Base-by-base conservation (phyloP, 176 grass and related monocot species). In the Tillandsia fasciculata region DNA sequence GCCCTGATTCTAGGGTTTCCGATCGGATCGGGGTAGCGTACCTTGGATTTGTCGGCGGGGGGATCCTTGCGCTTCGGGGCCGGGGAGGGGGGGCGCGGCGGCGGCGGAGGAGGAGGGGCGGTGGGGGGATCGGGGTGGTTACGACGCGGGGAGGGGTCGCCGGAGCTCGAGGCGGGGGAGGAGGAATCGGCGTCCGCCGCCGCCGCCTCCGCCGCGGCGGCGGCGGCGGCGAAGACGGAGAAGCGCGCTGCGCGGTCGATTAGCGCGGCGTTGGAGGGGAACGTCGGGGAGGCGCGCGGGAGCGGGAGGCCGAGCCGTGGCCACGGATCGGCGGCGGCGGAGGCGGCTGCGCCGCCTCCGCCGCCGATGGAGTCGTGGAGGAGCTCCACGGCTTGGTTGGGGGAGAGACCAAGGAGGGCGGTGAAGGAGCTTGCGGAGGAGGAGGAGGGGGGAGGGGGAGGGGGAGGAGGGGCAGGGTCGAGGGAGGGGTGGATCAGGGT, bases 351-450 rank as follows among this genome's bases (percentile, higher is more conserved):
- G 72, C 3, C 56, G 72, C 78, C 9, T 76, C 87, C 42, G 80
- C 81, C 1, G 76, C 83, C 49, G 83, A 81, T 26, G 87, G 88
- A 42, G 76, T 82, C 27, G 91, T 96, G 83, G 84, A 96, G 9
- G 85, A 81, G 50, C 85, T 77, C 75, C 28, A 69, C 75, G 20
- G 75, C 75, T 51, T 77, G 75, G 65, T 68, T 69, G 12, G 65
- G 28, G 9, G 75, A 33, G 52, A 77, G 65, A 12, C 75, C 75
- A 20, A 77, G 75, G 20, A 77, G 75, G 28, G 65, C 75, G 3
- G 65, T 77, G 53, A 77, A 77, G 53, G 75, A 77, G 52, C 66
- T 48, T 4, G 64, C 74, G 63, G 63, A 13, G 24, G 64, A 24
- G 3, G 52, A 12, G 27, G 65, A 27, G 12, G 65, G 14, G 8